Evolutionary conservation across 73 alveolate genomes (phyloP).

Genomic region (Paramecium octaurelia): DNA sequence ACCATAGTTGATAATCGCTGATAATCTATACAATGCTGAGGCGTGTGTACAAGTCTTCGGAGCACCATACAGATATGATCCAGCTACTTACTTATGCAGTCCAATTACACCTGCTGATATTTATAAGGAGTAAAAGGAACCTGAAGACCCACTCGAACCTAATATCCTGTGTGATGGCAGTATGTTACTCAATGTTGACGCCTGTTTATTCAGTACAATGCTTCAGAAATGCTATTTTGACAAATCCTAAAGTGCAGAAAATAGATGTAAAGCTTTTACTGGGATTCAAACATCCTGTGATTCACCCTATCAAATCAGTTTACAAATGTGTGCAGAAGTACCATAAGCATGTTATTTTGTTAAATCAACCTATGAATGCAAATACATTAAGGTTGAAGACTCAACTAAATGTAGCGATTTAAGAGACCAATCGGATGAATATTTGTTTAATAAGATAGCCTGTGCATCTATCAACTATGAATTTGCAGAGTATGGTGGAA

Average conservation of each 20-base stretch:
- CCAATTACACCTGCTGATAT: not conserved
- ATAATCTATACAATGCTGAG: not conserved
- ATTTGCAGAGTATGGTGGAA: not conserved
- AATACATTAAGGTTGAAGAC: not conserved
- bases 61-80: not conserved
- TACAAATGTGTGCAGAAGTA: constrained; percentile 1
- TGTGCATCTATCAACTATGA: constrained; percentile 13
- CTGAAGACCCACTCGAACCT: not conserved
- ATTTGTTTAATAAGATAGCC: not conserved
- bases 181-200: not conserved
- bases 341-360: not conserved
- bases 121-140: not conserved
- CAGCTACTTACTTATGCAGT: not conserved
- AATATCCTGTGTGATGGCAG: not conserved
- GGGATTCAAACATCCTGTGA: not conserved
- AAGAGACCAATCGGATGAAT: not conserved
- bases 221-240: not conserved
- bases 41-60: not conserved
- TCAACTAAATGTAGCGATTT: not conserved
- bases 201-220: not conserved
- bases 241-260: not conserved
- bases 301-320: not conserved
- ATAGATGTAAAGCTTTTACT: not conserved
- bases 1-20: not conserved
- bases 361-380: not conserved